Evolutionary conservation across 495 filamentous ascomycete genomes (phyloP).

Genomic region (Endocarpon pusillum): DNA sequence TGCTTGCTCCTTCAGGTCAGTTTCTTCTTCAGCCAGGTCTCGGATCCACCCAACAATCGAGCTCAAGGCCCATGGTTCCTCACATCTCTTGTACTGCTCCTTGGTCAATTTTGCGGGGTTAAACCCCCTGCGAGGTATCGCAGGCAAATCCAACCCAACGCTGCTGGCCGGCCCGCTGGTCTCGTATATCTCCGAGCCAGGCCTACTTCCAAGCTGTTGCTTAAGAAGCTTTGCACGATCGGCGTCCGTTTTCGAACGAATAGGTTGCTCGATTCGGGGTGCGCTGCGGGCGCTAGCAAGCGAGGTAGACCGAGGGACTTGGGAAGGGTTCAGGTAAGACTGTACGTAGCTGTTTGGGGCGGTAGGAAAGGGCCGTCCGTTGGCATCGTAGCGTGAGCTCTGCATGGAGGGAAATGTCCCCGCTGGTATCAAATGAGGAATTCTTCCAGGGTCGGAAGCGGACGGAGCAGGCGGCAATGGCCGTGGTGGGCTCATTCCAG

Average conservation of each 20-base stretch:
- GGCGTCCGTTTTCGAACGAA: slow-evolving; percentile 88
- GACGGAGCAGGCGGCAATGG: slow-evolving; percentile 71
- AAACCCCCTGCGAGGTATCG: slow-evolving; percentile 63
- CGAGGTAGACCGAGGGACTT: slow-evolving; percentile 76
- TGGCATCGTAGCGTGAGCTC: slow-evolving; percentile 24
- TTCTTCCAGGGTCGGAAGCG: slow-evolving; percentile 26
- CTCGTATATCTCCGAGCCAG: slow-evolving; percentile 19
- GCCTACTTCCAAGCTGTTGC: slow-evolving; percentile 31
- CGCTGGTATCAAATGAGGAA: slow-evolving; percentile 36
- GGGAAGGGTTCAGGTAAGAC: slow-evolving; percentile 25
- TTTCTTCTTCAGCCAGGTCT: slow-evolving; percentile 69
- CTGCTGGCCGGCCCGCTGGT: slow-evolving; percentile 20
- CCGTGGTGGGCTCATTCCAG: slow-evolving; percentile 44
- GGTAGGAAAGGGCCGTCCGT: slow-evolving; percentile 19
- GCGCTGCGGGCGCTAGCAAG: slow-evolving; percentile 54
- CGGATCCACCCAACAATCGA: slow-evolving; percentile 75
- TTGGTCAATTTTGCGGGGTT: slow-evolving; percentile 72
- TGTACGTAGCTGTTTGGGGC: slow-evolving; percentile 30
- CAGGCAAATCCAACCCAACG: slow-evolving; percentile 49
- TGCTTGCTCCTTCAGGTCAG: slow-evolving; percentile 64
- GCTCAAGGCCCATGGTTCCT: slow-evolving; percentile 86
- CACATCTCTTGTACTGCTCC: slow-evolving; percentile 69
- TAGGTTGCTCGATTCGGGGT: slow-evolving; percentile 62
- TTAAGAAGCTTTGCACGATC: slow-evolving; percentile 44
- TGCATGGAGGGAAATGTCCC: slow-evolving; percentile 31